Evolutionary conservation across 164 flowering plant genomes (phyloP), one percentile per base, ranked within the genome.

Genomic region (Berberis thunbergii): DNA sequence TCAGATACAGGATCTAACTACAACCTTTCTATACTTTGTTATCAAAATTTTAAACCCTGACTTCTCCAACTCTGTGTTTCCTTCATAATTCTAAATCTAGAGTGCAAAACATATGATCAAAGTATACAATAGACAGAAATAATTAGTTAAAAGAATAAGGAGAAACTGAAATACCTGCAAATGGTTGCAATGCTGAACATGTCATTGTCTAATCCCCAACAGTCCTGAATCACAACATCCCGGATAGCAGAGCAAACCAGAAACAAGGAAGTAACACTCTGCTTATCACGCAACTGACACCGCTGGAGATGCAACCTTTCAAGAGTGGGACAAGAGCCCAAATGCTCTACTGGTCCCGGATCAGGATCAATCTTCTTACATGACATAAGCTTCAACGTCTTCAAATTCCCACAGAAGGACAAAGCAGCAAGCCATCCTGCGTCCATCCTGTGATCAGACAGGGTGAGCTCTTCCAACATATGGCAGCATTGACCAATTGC

Each of bases 401-500:
- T 95, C 83, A 95, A 80, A 76, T 89, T 91, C 59, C 73, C 83
- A 71, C 96, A 95, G 56, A 70, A 89, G 2, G 83, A 75, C 48
- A 95, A 71, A 0, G 78, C 98, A 1, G 89, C 77, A 61, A 91
- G 57, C 99, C 99, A 95, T 3, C 99, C 99, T 44, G 70, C 86
- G 44, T 91, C 99, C 96, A 91, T 85, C 69, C 80, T 77, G 43
- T 89, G 95, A 63, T 86, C 78, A 65, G 68, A 73, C 7, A 95
- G 49, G 6, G 86, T 85, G 69, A 91, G 70, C 69, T 95, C 98
- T 73, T 91, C 97, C 59, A 91, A 70, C 97, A 91, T 89, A 11
- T 75, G 82, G 67, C 99, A 95, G 59, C 97, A 86, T 67, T 86
- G 85, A 0, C 96, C 97, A 60, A 95, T 88, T 0, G 96, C 98